A percentile compares a stretch with the other conserved stretches of the same genome.
phyloP scores from a whole-genome alignment of 2,329 filamentous ascomycete genomes.

The Calonectria ilicicola region DNA sequence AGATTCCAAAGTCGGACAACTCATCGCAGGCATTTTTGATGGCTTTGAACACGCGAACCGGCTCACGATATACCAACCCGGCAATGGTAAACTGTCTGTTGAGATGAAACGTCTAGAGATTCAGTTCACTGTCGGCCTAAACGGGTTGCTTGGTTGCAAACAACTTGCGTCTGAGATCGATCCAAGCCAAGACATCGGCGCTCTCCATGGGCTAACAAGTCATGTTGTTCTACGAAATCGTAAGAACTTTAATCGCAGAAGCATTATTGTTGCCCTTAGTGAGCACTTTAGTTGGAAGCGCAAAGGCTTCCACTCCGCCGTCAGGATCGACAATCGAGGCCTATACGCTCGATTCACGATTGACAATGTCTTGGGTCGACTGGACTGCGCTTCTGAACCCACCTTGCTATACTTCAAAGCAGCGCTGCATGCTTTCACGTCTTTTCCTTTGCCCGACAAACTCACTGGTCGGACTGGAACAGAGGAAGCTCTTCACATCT shows the following conservation, averaged over 20 bases:
- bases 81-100: conserved; percentile 49
- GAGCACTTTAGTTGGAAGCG: conserved; percentile 29
- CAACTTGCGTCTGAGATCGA: conserved; percentile 67
- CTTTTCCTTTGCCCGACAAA: conserved; percentile 66
- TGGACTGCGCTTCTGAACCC: conserved; percentile 70
- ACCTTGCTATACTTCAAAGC: conserved; percentile 67
- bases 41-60: conserved; percentile 47
- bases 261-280: conserved; percentile 65
- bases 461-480: conserved; percentile 64
- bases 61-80: conserved; percentile 53
- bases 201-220: conserved; percentile 29
- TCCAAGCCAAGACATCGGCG: conserved; percentile 68
- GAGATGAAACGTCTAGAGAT: conserved; percentile 66
- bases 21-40: conserved; percentile 58
- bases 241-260: conserved; percentile 54
- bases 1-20: conserved; percentile 45
- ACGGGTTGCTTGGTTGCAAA: conserved; percentile 56
- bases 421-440: conserved; percentile 70
- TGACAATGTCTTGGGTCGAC: conserved; percentile 63
- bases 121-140: conserved; percentile 61
- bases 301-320: conserved; percentile 35
- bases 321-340: conserved; percentile 46
- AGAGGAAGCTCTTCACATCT: neutral
- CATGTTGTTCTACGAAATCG: conserved; percentile 43
- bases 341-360: conserved; percentile 64